phyloP scores from a whole-genome alignment of 208 protist species.

The Crithidia acanthocephali region DNA sequence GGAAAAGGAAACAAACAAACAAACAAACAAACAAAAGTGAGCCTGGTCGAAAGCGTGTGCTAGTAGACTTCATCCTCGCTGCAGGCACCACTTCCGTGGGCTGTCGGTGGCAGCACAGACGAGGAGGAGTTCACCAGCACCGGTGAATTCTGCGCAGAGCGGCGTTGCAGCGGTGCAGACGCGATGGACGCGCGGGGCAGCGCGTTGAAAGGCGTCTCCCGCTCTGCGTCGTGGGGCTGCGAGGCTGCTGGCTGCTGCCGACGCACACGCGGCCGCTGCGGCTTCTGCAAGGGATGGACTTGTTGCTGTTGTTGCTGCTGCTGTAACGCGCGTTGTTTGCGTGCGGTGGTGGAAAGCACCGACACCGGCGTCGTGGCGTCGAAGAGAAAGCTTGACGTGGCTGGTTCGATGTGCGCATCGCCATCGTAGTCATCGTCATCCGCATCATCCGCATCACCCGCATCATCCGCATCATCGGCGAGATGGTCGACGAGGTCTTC shows the following conservation, averaged over 20 bases:
- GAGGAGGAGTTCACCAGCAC: background rate
- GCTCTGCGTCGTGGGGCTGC: no score
- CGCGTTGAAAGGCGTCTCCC: no score
- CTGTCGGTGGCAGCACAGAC: background rate
- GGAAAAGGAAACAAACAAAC: no score
- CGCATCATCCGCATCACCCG: background rate
- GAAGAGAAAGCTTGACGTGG: constrained; percentile 17
- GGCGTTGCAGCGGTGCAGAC: background rate
- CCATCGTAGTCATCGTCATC: background rate
- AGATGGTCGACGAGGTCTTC: no score
- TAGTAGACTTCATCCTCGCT: no score
- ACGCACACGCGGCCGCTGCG: background rate
- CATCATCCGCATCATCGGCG: background rate
- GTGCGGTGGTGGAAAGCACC: constrained; percentile 1
- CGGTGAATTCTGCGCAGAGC: background rate
- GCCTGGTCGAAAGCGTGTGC: no score
- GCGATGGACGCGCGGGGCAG: background rate
- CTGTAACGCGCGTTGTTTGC: background rate
- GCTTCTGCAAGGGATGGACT: background rate
- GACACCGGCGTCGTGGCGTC: constrained; percentile 25
- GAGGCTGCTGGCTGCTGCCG: background rate
- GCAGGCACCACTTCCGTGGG: no score
- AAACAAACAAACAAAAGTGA: no score
- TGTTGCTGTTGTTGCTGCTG: constrained; percentile 4
- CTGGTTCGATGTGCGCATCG: background rate